Base-by-base conservation (phyloP, 2,329 filamentous ascomycete genomes). In the Colletotrichum incanum region DNA sequence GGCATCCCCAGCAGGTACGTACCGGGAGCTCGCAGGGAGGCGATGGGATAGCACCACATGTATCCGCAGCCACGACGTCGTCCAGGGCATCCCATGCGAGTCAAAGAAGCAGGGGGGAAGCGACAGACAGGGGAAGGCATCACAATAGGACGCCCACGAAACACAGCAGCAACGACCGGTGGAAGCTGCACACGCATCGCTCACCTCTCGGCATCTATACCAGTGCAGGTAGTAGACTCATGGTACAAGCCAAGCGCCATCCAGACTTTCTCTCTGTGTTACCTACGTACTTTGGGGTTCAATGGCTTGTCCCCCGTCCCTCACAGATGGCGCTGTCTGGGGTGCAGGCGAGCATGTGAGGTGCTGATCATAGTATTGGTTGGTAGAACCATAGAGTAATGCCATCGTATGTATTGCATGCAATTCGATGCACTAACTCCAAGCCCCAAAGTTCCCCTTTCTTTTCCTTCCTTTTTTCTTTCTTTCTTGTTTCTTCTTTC, bases 401-500 rank as follows among this genome's bases (percentile, higher is more conserved):
- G 49, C 31, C 56, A 67, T 70, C 49, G 64, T 39, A 71, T 63
- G n/a, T n/a, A n/a, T n/a, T n/a, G n/a, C n/a, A n/a, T 45, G 60
- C 49, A 47, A 65, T 60, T 59, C 56, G 49, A 52, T 58, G 26
- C 61, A 66, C 66, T 61, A 62, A 67, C 49, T 39, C 26, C 28
- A 58, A 66, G 56, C 67, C 43, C 67, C 60, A 56, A 72, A 71
- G 66, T 66, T 62, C 67, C 67, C 71, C 64, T 71, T 66, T 71
- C 47, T 20, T 60, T n/a, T n/a, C n/a, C n/a, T n/a, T n/a, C n/a
- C n/a, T 71, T 66, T 71, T 52, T 20, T 60, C 50, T 16, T 59
- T 55, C 26, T 16, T 41, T 1, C 16, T 7, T 9, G 9, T 23
- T 11, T 20, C 18, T 26, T 28, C 47, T 14, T 3, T 4, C 47